Base-by-base conservation (phyloP, 2,329 filamentous ascomycete species). In the Fusarium abutilonis region DNA sequence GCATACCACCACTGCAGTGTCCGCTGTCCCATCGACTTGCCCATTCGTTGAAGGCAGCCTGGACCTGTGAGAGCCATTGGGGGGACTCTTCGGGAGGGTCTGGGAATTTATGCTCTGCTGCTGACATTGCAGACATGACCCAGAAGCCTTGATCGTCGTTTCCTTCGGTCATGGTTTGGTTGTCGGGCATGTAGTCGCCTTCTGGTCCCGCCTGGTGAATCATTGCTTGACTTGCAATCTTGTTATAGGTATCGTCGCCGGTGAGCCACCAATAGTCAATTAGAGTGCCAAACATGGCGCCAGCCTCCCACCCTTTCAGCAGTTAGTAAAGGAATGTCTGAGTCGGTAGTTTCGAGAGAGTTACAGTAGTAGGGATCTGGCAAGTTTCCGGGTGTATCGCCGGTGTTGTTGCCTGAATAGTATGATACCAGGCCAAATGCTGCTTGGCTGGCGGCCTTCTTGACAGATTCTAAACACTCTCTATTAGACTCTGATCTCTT, bases 121-220 rank as follows among this genome's bases (percentile, higher is more conserved):
- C 92, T 9, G 85, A 84, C 81, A 96, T 90, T 58, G 89, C 90
- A 1, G 91, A 86, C 80, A 95, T 83, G n/a, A 85, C 90, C 92
- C 92, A 96, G 76, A 95, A 94, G 6, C 90, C 88, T 74, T 92
- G 89, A 68, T 92, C 89, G 63, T 92, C 89, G 75, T 91, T 92
- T 63, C 89, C 89, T 60, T 83, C 75, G 2, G 82, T 82, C 43
- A 78, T 75, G 7, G 85, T 87, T 73, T 88, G 86, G 74, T 89
- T 89, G n/a, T 74, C 70, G 4, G 89, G 89, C 86, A 89, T 88
- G 72, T 82, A 90, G 71, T 90, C 84, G 11, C 73, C 70, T 60
- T 85, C 80, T n/a, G 81, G 75, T 35, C 86, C 85, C 31, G 79
- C 81, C 72, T 90, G 88, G 68, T 87, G 85, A 8, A 85, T 68